Conservation (phyloP, 257 asterid genomes). For the Scutellaria galericulata region DNA sequence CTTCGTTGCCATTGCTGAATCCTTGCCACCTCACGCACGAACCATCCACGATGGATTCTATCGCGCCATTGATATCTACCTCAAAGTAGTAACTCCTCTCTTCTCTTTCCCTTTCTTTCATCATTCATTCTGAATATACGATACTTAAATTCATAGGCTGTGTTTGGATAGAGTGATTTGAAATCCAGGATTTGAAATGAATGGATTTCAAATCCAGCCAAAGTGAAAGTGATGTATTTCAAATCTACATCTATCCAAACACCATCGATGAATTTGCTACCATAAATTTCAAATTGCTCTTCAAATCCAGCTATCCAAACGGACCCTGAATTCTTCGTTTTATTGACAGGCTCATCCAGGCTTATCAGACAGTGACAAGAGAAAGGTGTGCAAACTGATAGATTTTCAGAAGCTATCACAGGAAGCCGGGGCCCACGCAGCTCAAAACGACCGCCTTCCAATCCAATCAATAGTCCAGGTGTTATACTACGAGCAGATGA, state of each 20-base stretch:
- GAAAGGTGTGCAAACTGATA: slow-evolving; percentile 77
- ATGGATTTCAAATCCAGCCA: no score
- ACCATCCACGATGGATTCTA: slow-evolving; percentile 78
- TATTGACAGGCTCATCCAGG: slow-evolving; percentile 75
- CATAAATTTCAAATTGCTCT: no score
- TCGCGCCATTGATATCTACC: slow-evolving; percentile 92
- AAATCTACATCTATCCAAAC: no score
- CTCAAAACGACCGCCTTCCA: slow-evolving; percentile 95
- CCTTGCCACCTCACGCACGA: slow-evolving; percentile 81
- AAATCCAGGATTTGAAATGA: no score
- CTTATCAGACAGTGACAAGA: slow-evolving; percentile 76
- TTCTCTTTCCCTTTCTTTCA: neutral
- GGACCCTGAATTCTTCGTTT: no score
- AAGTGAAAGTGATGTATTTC: no score
- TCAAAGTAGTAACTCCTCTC: slow-evolving; percentile 61
- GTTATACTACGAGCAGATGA: slow-evolving; percentile 84
- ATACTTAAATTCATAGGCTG: no score
- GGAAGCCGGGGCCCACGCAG: slow-evolving; percentile 97
- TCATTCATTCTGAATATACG: no score
- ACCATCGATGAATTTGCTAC: no score
- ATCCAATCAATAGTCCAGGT: slow-evolving; percentile 94
- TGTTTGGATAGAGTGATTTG: no score
- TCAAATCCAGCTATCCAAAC: no score
- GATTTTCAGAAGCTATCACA: slow-evolving; percentile 90
- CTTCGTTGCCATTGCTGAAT: slow-evolving; percentile 79